Percentiles rank a stretch among this genome's conserved stretches.
These are phyloP conservation scores for Naganishia albida DNA, from an alignment of 1,284 basidiomycete species.

Conservation along the genomic window DNA sequence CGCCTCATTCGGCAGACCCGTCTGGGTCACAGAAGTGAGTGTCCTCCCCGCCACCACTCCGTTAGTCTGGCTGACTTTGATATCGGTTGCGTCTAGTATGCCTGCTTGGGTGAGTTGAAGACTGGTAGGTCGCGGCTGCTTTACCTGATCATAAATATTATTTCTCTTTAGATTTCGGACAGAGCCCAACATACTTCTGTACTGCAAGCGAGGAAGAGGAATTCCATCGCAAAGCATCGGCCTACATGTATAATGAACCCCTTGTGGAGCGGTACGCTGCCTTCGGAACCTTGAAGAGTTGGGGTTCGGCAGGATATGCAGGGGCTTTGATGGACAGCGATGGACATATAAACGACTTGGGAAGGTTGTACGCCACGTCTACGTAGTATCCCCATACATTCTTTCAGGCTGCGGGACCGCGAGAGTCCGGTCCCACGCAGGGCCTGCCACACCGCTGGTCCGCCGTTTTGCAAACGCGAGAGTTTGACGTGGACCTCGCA, in stretches of 20 bases:
- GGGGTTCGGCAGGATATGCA: slow-evolving; percentile 21
- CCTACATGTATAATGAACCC: slow-evolving; percentile 7
- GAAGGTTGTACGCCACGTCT: slow-evolving; percentile 34
- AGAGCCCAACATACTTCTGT: slow-evolving; percentile 6
- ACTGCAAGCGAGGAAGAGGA: neutral
- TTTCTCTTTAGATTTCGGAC: slow-evolving; percentile 1
- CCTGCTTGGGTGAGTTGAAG: slow-evolving; percentile 7
- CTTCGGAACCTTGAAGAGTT: slow-evolving; percentile 41
- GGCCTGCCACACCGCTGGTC: too few relatives aligned
- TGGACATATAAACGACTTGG: slow-evolving; percentile 39
- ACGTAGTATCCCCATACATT: neutral
- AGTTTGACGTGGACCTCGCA: too few relatives aligned
- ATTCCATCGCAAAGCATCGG: slow-evolving; percentile 3
- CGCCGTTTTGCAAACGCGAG: too few relatives aligned
- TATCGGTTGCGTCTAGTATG: neutral
- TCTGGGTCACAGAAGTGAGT: slow-evolving; percentile 44
- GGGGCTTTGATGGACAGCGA: slow-evolving; percentile 39
- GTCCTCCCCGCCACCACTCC: neutral
- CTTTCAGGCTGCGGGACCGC: too few relatives aligned
- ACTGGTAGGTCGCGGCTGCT: neutral
- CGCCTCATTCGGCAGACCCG: slow-evolving; percentile 36
- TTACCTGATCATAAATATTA: slow-evolving; percentile 29
- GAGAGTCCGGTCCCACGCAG: too few relatives aligned
- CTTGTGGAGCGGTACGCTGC: slow-evolving; percentile 36
- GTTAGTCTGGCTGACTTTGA: neutral